These are phyloP conservation scores for Ochromonas danica DNA, from an alignment of 108 stramenopile species.

Conservation along the genomic window DNA sequence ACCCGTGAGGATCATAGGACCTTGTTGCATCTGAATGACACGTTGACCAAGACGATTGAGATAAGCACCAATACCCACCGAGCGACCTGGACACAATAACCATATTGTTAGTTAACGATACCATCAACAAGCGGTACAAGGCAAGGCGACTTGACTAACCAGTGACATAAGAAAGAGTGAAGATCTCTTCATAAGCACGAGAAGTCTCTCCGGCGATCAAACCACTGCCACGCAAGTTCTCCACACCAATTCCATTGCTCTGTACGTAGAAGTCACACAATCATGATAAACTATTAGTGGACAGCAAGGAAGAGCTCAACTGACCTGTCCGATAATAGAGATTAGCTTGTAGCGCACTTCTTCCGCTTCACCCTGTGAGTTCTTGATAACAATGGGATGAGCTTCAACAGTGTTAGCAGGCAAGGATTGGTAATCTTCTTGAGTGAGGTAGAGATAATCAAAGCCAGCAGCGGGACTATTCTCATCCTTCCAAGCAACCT, in stretches of 20 bases:
- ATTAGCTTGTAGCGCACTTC: constrained; percentile 73
- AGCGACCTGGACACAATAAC: too few relatives aligned
- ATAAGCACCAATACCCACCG: constrained; percentile 91
- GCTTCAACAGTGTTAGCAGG: constrained; percentile 82
- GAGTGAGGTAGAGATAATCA: constrained; percentile 89
- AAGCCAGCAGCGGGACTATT: constrained; percentile 84
- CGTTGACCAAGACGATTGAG: constrained; percentile 77
- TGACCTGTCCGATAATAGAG: constrained; percentile 86
- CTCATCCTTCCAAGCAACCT: constrained; percentile 80
- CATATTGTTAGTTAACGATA: too few relatives aligned
- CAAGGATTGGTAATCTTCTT: constrained; percentile 81
- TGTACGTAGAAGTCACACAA: too few relatives aligned
- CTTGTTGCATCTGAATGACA: constrained; percentile 83
- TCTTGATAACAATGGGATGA: constrained; percentile 55
- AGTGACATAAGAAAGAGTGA: constrained; percentile 92
- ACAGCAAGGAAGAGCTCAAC: not conserved
- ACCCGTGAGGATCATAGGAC: constrained; percentile 90
- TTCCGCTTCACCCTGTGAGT: constrained; percentile 60
- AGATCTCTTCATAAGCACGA: constrained; percentile 89
- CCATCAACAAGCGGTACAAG: too few relatives aligned
- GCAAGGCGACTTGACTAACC: too few relatives aligned
- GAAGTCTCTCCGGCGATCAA: constrained; percentile 98
- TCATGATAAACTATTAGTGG: not conserved
- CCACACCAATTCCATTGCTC: constrained; percentile 92
- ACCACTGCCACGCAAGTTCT: constrained; percentile 93